Evolutionary conservation across 805 yeast genomes (phyloP).

Genomic region (Priceomyces melissophilus): DNA sequence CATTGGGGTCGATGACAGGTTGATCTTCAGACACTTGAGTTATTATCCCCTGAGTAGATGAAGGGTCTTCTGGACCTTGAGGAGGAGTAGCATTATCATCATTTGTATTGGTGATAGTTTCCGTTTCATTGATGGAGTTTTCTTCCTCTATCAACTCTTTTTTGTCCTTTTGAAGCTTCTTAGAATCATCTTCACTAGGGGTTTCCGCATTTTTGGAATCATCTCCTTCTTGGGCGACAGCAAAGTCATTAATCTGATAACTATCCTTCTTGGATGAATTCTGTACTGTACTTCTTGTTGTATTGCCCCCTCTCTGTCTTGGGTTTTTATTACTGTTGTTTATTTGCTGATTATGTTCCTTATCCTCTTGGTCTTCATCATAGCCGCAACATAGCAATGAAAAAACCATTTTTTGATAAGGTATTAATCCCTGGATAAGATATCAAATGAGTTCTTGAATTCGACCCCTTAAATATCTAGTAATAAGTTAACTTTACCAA

Average conservation of each 20-base stretch:
- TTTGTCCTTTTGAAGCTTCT: constrained; percentile 11
- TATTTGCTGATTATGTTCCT: constrained; percentile 19
- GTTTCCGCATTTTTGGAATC: constrained; percentile 2
- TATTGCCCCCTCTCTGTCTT: neutral
- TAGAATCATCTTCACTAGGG: constrained; percentile 6
- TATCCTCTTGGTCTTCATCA: constrained; percentile 28
- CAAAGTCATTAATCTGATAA: neutral
- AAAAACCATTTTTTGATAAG: constrained; percentile 1
- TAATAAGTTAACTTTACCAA: no score
- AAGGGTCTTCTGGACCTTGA: constrained; percentile 2
- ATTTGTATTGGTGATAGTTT: constrained; percentile 37
- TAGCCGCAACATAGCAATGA: constrained; percentile 4
- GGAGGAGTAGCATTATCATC: constrained; percentile 22
- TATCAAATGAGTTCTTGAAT: no score
- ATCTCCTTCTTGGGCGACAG: neutral
- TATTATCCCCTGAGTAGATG: neutral
- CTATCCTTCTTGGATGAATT: neutral
- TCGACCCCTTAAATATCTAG: no score
- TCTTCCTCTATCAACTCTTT: constrained; percentile 34
- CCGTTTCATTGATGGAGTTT: constrained; percentile 38
- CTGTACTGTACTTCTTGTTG: neutral
- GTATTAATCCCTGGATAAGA: no score
- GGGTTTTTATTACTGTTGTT: constrained; percentile 3
- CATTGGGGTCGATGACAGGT: constrained; percentile 5
- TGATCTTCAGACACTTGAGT: constrained; percentile 6